Percentiles rank a stretch among this genome's conserved stretches.
Evolutionary conservation across 2,329 filamentous ascomycete genomes (phyloP).

Genomic region (Orbilia ellipsospora): DNA sequence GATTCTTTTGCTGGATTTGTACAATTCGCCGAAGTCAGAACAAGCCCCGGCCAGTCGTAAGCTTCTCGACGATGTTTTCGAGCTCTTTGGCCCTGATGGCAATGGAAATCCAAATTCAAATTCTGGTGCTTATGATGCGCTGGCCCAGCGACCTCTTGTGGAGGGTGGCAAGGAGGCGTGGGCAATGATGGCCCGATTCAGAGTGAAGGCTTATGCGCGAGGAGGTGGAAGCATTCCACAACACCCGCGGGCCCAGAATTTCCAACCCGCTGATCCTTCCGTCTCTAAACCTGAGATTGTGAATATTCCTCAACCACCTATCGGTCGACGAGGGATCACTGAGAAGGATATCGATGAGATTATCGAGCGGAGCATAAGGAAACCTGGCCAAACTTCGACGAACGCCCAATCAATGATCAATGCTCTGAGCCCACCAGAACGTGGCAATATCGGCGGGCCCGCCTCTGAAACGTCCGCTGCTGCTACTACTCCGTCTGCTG

Average conservation of each 20-base stretch:
- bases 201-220: constrained; percentile 56
- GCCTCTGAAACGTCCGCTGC: constrained; percentile 15
- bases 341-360: constrained; percentile 49
- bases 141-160: constrained; percentile 55
- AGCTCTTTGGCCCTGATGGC: constrained; percentile 57
- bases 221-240: constrained; percentile 18
- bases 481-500: not conserved
- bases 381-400: constrained; percentile 22
- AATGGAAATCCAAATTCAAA: constrained; percentile 53
- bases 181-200: constrained; percentile 57
- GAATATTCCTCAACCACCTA: constrained; percentile 7
- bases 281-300: constrained; percentile 8
- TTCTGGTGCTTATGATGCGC: constrained; percentile 51
- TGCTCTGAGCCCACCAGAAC: constrained; percentile 35
- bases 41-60: constrained; percentile 54
- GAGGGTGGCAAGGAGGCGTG: constrained; percentile 58
- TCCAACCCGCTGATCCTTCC: constrained; percentile 13
- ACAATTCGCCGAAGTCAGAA: constrained; percentile 55
- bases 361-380: constrained; percentile 47
- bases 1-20: constrained; percentile 58
- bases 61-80: constrained; percentile 58
- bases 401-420: constrained; percentile 29
- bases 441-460: constrained; percentile 3
- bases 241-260: constrained; percentile 10
- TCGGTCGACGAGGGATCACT: constrained; percentile 24